These are phyloP conservation scores for Trypanosomatidae sp. DNA, from an alignment of 208 protist genomes.

Conservation along the genomic window DNA sequence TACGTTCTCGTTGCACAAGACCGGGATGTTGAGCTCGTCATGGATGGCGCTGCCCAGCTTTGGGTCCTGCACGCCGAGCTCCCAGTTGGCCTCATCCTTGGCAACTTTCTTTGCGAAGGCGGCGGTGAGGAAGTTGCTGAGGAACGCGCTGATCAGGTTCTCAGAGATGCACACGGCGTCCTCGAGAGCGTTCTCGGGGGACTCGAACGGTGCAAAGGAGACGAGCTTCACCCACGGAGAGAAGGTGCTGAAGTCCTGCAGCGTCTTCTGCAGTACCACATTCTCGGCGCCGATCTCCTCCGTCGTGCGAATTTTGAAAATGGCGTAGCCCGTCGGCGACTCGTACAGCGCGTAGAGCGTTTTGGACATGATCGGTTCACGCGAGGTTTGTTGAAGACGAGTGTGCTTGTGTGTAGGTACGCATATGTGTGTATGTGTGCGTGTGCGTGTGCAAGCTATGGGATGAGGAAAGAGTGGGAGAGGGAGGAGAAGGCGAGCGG, in stretches of 20 bases:
- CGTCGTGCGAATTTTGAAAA: slow-evolving; percentile 95
- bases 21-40: slow-evolving; percentile 81
- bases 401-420: slow-evolving; percentile 6
- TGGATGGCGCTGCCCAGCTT: slow-evolving; percentile 96
- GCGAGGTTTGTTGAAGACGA: background rate
- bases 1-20: slow-evolving; percentile 90
- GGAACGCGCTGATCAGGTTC: slow-evolving; percentile 88
- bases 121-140: slow-evolving; percentile 95
- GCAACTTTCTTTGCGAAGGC: slow-evolving; percentile 93
- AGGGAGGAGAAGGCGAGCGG: background rate
- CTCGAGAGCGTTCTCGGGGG: slow-evolving; percentile 97
- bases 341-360: slow-evolving; percentile 95
- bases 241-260: slow-evolving; percentile 95
- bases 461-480: slow-evolving; percentile 3
- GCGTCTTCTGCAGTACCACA: slow-evolving; percentile 91
- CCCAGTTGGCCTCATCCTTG: slow-evolving; percentile 74
- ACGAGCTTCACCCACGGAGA: slow-evolving; percentile 95
- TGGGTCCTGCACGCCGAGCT: slow-evolving; percentile 95
- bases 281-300: slow-evolving; percentile 94
- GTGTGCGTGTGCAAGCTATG: background rate
- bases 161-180: slow-evolving; percentile 98
- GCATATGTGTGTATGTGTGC: slow-evolving; percentile 10
- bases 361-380: slow-evolving; percentile 73
- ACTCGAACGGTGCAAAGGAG: slow-evolving; percentile 97
- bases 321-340: slow-evolving; percentile 95